phyloP scores from a whole-genome alignment of 2,329 filamentous ascomycete genomes.

The Microascus cirrosus region DNA sequence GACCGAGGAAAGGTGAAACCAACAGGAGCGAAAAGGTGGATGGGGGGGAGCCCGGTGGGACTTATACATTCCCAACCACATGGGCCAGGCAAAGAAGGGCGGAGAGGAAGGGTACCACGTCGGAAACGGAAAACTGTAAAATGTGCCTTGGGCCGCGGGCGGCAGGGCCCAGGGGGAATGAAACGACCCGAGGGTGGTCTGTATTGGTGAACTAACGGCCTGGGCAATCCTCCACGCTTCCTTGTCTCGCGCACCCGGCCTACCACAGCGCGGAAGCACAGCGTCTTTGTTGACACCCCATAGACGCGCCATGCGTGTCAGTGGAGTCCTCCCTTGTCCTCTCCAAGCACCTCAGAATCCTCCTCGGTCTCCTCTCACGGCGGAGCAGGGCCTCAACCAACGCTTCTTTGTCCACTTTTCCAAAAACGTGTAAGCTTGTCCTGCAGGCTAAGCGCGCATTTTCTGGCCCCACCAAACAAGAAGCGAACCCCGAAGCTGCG shows the following conservation, averaged over 20 bases:
- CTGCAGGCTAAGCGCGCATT: background rate
- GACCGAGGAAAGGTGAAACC: background rate
- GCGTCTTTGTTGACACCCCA: too few species aligned
- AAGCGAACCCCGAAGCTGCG: background rate
- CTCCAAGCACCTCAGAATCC: too few species aligned
- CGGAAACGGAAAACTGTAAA: background rate
- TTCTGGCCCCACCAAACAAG: background rate
- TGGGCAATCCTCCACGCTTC: background rate
- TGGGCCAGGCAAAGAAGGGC: constrained; percentile 1
- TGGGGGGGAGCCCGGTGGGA: background rate
- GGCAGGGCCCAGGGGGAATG: background rate
- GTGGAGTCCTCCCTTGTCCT: background rate
- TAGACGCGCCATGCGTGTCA: too few species aligned
- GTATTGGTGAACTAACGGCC: background rate
- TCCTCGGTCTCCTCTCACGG: too few species aligned
- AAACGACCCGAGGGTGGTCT: background rate
- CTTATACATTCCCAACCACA: constrained; percentile 1
- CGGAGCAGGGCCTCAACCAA: too few species aligned
- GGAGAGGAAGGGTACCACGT: background rate
- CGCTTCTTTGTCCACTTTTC: background rate
- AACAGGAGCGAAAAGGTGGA: background rate
- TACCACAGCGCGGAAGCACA: background rate
- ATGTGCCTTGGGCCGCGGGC: background rate
- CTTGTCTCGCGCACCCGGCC: background rate
- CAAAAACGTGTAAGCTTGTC: background rate